Percentiles rank a stretch among this genome's conserved stretches.
Evolutionary conservation across 2,329 filamentous ascomycete species (phyloP).

Genomic region (Exophiala calicioides): DNA sequence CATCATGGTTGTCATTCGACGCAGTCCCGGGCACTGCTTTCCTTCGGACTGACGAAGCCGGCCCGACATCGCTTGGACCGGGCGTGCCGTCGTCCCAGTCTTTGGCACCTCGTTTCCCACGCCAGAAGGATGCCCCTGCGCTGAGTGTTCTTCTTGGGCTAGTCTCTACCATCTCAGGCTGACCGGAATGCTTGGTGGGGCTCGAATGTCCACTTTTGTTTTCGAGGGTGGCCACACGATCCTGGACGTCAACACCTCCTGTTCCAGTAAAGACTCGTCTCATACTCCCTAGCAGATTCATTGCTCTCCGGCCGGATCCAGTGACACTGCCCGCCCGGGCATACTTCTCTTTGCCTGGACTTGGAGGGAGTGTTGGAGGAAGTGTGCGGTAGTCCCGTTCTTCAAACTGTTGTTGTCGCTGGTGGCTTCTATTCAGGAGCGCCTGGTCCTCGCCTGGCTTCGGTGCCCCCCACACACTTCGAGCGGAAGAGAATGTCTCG

Average conservation of each 20-base stretch:
- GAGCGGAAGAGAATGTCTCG: slow-evolving; percentile 24
- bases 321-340: slow-evolving; percentile 55
- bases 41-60: slow-evolving; percentile 39
- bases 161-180: slow-evolving; percentile 25
- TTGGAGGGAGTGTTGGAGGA: slow-evolving; percentile 24
- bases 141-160: slow-evolving; percentile 50
- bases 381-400: slow-evolving; percentile 24
- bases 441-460: slow-evolving; percentile 21
- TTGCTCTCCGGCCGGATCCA: slow-evolving; percentile 60
- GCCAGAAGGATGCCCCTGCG: slow-evolving; percentile 50
- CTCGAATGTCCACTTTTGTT: slow-evolving; percentile 21
- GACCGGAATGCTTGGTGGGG: slow-evolving; percentile 21
- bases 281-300: slow-evolving; percentile 69
- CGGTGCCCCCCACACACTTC: slow-evolving; percentile 14
- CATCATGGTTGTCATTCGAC: slow-evolving; percentile 20
- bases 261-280: slow-evolving; percentile 61
- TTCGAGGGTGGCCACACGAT: slow-evolving; percentile 23
- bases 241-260: slow-evolving; percentile 35
- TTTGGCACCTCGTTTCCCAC: slow-evolving; percentile 52
- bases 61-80: slow-evolving; percentile 29
- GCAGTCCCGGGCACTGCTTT: slow-evolving; percentile 31
- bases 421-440: slow-evolving; percentile 21
- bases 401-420: slow-evolving; percentile 10
- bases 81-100: slow-evolving; percentile 51
- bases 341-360: slow-evolving; percentile 35